A percentile compares a stretch with the other conserved stretches of the same genome.
Conservation (phyloP, 2,329 filamentous ascomycete genomes). For the Aspergillus sp. region DNA sequence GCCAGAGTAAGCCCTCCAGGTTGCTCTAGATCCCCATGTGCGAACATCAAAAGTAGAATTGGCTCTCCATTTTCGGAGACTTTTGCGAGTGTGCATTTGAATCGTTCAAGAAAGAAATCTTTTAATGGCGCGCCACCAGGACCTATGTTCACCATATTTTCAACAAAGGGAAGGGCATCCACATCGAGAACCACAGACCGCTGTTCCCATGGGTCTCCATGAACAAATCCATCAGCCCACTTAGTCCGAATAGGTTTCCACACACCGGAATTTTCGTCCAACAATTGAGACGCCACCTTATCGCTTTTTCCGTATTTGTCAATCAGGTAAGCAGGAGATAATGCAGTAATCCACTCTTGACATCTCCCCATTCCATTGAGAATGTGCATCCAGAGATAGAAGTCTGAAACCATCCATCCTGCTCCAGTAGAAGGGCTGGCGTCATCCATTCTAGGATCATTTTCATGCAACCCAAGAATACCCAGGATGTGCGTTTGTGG, state of each 20-base stretch:
- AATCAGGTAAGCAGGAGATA: constrained; percentile 2
- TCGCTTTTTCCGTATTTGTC: constrained; percentile 3
- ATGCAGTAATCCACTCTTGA: constrained; percentile 4
- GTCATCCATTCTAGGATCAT: not conserved
- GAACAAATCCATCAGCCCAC: constrained; percentile 3
- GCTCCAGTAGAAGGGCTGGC: constrained; percentile 4
- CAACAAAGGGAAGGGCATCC: not conserved
- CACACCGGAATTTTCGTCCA: not conserved
- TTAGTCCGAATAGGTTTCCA: constrained; percentile 1
- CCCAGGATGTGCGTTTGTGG: constrained; percentile 3
- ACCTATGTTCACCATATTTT: constrained; percentile 1
- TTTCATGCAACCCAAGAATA: constrained; percentile 5
- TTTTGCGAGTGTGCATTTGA: not conserved
- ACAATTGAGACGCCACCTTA: constrained; percentile 1
- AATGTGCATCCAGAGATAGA: constrained; percentile 8
- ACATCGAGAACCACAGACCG: constrained; percentile 4
- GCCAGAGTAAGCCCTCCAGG: not conserved
- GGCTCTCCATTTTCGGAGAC: constrained; percentile 1
- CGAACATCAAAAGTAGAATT: constrained; percentile 4
- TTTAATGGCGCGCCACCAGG: not conserved
- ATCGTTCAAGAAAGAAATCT: constrained; percentile 1
- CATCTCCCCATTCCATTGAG: constrained; percentile 6
- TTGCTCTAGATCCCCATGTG: not conserved
- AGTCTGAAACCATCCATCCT: constrained; percentile 10
- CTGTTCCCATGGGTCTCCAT: constrained; percentile 4